Conservation (phyloP, 140 eudicot genomes). For the Erigeron philadelphicus region DNA sequence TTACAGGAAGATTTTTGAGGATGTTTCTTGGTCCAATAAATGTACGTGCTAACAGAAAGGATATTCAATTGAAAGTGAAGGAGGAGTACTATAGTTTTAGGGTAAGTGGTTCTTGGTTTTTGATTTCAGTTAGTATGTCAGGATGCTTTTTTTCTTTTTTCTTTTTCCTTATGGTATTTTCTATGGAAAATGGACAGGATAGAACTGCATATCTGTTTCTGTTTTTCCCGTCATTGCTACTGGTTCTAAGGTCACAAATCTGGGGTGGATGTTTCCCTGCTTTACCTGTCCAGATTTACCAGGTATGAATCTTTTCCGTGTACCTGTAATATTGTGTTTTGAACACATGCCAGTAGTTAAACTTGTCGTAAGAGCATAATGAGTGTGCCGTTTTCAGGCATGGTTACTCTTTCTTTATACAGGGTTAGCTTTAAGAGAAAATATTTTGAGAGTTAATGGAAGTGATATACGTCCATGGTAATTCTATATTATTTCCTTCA, state of each 20-base stretch:
- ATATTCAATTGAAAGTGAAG: slow-evolving; percentile 79
- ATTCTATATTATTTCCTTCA: slow-evolving; percentile 23
- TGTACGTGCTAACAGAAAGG: slow-evolving; percentile 78
- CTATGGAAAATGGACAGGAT: slow-evolving; percentile 50
- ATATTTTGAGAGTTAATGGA: slow-evolving; percentile 62
- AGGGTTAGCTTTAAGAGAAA: slow-evolving; percentile 68
- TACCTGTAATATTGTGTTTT: background rate
- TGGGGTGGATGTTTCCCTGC: slow-evolving; percentile 64
- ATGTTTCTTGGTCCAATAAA: slow-evolving; percentile 93
- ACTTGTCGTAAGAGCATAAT: slow-evolving; percentile 19
- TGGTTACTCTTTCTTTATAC: slow-evolving; percentile 93
- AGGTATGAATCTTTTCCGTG: slow-evolving; percentile 41
- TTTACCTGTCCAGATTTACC: slow-evolving; percentile 74
- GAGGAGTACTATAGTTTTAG: slow-evolving; percentile 88
- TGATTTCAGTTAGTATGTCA: background rate
- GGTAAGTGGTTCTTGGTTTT: slow-evolving; percentile 37
- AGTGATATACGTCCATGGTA: slow-evolving; percentile 77
- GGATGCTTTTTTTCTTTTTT: slow-evolving; percentile 13
- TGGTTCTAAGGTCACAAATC: slow-evolving; percentile 37
- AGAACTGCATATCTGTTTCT: slow-evolving; percentile 70
- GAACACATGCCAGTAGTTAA: background rate
- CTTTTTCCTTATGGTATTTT: slow-evolving; percentile 3
- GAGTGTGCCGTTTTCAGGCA: slow-evolving; percentile 51
- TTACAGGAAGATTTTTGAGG: slow-evolving; percentile 65
- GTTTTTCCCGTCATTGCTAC: slow-evolving; percentile 45